Conservation (phyloP, 768 basidiomycete genomes). For the Lentinula guzmanii region DNA sequence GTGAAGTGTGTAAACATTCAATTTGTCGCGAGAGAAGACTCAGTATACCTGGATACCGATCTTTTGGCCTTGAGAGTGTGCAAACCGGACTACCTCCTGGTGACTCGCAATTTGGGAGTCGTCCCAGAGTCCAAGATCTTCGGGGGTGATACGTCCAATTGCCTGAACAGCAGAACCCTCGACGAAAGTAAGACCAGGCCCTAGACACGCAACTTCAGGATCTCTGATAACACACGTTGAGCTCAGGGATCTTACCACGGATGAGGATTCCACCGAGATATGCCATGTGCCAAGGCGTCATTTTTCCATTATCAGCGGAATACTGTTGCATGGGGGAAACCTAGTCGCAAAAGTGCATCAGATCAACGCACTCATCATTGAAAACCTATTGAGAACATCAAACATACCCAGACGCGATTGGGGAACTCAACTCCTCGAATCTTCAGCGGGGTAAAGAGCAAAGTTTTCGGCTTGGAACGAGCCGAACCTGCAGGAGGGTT, state of each 20-base stretch:
- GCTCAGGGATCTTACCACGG: slow-evolving; percentile 12
- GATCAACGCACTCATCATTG: not conserved
- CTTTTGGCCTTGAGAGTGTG: slow-evolving; percentile 61
- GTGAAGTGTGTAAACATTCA: not conserved
- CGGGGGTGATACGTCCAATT: slow-evolving; percentile 57
- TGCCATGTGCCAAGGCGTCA: slow-evolving; percentile 52
- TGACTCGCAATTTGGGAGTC: slow-evolving; percentile 46
- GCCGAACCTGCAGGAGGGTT: slow-evolving; percentile 31
- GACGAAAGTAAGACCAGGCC: slow-evolving; percentile 51
- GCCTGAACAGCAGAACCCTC: slow-evolving; percentile 61
- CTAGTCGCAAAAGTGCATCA: slow-evolving; percentile 14
- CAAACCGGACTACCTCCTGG: slow-evolving; percentile 56
- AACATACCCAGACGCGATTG: slow-evolving; percentile 48
- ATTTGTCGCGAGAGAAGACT: slow-evolving; percentile 19
- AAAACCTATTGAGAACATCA: not conserved
- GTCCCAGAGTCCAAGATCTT: slow-evolving; percentile 60
- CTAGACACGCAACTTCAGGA: slow-evolving; percentile 37
- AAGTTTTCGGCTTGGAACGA: slow-evolving; percentile 23
- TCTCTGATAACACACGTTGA: slow-evolving; percentile 25
- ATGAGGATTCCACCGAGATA: slow-evolving; percentile 42
- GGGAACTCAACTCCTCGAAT: slow-evolving; percentile 48
- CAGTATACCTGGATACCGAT: slow-evolving; percentile 53
- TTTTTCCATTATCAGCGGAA: slow-evolving; percentile 45
- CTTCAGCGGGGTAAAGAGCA: slow-evolving; percentile 48
- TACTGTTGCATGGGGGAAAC: slow-evolving; percentile 59